Percentiles rank a stretch among this genome's conserved stretches.
These are phyloP conservation scores for Fomitopsis schrenkii DNA, from an alignment of 1,284 basidiomycete species.

Conservation along the genomic window DNA sequence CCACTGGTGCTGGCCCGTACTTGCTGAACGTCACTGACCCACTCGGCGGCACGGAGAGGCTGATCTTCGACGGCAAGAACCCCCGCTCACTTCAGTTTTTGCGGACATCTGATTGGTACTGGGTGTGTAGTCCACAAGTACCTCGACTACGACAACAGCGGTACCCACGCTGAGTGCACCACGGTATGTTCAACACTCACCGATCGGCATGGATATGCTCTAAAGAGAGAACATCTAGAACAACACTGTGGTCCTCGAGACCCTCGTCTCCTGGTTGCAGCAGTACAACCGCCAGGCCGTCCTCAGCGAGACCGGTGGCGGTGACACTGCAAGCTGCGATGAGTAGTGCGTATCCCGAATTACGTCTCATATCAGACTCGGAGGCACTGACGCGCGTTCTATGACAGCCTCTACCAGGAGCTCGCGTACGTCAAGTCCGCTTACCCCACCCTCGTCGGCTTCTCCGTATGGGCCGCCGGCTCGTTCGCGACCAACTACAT, in stretches of 20 bases:
- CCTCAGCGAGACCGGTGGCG: constrained; percentile 56
- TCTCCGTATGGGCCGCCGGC: constrained; percentile 44
- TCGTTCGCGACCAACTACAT: constrained; percentile 36
- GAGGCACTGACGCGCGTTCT: background rate
- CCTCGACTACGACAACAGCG: constrained; percentile 55
- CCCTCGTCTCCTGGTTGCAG: constrained; percentile 43
- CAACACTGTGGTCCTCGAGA: constrained; percentile 43
- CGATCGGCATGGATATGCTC: background rate
- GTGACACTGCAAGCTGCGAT: constrained; percentile 47
- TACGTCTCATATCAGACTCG: background rate
- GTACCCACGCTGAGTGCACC: constrained; percentile 46
- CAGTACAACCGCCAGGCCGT: constrained; percentile 49
- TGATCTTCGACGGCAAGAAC: constrained; percentile 49
- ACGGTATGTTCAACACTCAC: constrained; percentile 26
- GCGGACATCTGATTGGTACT: background rate
- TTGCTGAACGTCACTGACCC: constrained; percentile 53
- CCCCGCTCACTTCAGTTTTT: too few relatives aligned
- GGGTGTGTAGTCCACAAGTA: constrained; percentile 49
- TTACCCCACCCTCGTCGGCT: constrained; percentile 42
- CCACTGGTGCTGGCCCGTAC: constrained; percentile 45
- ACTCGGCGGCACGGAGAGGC: constrained; percentile 40
- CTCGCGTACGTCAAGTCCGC: constrained; percentile 45
- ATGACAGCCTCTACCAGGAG: constrained; percentile 34
- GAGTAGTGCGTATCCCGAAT: constrained; percentile 26
- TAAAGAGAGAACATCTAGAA: constrained; percentile 21